These are phyloP conservation scores for Aspergillus arachidicola DNA, from an alignment of 2,329 filamentous ascomycete species.

Conservation along the genomic window DNA sequence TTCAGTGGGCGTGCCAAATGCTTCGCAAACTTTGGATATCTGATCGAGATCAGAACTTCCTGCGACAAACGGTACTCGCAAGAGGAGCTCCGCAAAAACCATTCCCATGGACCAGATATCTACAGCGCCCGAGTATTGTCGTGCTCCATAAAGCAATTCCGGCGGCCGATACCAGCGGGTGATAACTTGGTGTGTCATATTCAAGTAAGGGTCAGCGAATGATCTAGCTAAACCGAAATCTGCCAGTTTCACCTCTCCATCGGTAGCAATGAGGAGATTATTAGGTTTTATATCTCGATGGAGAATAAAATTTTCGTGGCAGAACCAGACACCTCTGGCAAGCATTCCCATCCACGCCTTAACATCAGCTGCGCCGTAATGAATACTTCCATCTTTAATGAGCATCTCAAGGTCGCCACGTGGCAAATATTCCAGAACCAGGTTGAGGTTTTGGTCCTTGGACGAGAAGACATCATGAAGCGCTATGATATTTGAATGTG, in stretches of 20 bases:
- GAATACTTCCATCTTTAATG: conserved; percentile 81
- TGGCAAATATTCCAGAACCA: conserved; percentile 91
- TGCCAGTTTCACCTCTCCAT: conserved; percentile 91
- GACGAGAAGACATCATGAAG: conserved; percentile 91
- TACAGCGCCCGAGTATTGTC: conserved; percentile 85
- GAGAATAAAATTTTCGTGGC: conserved; percentile 89
- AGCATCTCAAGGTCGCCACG: conserved; percentile 94
- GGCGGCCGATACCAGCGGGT: conserved; percentile 96
- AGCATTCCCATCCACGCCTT: conserved; percentile 99
- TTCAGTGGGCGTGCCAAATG: conserved; percentile 87
- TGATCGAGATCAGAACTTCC: conserved; percentile 86
- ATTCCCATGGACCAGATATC: conserved; percentile 93
- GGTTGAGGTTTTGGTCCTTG: conserved; percentile 93
- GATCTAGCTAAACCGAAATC: conserved; percentile 94
- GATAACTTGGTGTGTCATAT: conserved; percentile 94
- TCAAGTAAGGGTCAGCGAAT: conserved; percentile 83
- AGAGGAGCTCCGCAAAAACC: conserved; percentile 88
- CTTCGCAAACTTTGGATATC: conserved; percentile 78
- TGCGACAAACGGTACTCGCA: conserved; percentile 79
- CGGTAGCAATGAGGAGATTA: conserved; percentile 90
- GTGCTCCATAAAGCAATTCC: conserved; percentile 87
- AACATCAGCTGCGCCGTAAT: conserved; percentile 85
- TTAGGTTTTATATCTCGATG: conserved; percentile 99
- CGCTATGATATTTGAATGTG: conserved; percentile 92
- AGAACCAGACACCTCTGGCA: conserved; percentile 90